Conservation (phyloP, 164 flowering plant genomes). For the Tetrastigma voinierianum region DNA sequence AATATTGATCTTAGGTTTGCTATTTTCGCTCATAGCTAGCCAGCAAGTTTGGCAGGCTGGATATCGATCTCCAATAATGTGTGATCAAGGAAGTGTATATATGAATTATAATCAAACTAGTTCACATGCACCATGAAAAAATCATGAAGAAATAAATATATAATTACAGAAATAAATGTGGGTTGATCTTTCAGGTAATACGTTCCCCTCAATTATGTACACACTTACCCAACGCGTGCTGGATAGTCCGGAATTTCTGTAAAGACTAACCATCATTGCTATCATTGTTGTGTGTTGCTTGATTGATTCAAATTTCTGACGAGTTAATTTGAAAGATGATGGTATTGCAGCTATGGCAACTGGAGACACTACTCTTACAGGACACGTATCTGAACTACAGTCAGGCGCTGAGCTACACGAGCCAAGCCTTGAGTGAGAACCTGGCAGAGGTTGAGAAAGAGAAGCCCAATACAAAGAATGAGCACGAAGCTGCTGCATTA, state of each 20-base stretch:
- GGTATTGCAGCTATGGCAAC: constrained; percentile 98
- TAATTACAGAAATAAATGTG: no score
- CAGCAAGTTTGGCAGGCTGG: no score
- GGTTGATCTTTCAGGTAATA: background rate
- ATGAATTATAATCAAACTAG: no score
- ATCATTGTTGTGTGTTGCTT: constrained; percentile 8
- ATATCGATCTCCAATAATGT: no score
- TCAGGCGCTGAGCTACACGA: constrained; percentile 94
- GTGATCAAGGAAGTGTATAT: no score
- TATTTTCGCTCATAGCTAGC: no score
- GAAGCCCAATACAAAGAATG: constrained; percentile 42
- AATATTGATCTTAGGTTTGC: no score
- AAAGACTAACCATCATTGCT: constrained; percentile 2
- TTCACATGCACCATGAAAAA: no score
- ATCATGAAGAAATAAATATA: no score
- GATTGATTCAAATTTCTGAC: constrained; percentile 9
- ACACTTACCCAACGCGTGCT: background rate
- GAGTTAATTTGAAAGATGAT: constrained; percentile 5
- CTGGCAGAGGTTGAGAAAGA: constrained; percentile 71
- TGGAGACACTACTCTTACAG: constrained; percentile 90
- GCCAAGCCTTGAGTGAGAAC: constrained; percentile 97
- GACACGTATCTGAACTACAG: constrained; percentile 98
- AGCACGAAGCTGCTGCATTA: constrained; percentile 51
- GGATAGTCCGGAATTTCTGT: background rate
- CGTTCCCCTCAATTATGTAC: background rate